These are phyloP conservation scores for Xylaria grammica DNA, from an alignment of 495 filamentous ascomycete genomes.

Conservation along the genomic window DNA sequence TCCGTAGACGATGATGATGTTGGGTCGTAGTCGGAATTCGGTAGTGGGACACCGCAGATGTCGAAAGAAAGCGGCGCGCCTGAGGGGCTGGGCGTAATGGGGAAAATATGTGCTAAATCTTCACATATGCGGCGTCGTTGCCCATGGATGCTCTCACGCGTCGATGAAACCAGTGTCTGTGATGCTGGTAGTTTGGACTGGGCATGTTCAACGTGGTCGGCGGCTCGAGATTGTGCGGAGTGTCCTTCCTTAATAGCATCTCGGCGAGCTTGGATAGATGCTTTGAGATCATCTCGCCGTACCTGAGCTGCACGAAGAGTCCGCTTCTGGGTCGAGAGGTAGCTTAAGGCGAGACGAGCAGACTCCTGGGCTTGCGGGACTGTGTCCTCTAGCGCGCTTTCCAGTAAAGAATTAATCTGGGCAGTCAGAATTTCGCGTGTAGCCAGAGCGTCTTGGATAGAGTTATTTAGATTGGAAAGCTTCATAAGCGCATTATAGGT, in stretches of 20 bases:
- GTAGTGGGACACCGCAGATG: constrained; percentile 74
- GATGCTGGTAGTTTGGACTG: constrained; percentile 64
- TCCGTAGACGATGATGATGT: constrained; percentile 56
- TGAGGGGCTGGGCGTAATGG: constrained; percentile 68
- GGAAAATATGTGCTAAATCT: constrained; percentile 77
- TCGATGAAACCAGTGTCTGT: constrained; percentile 57
- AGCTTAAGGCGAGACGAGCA: constrained; percentile 60
- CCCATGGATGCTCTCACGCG: constrained; percentile 68
- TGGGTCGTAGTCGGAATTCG: constrained; percentile 74
- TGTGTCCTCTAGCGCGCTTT: constrained; percentile 51
- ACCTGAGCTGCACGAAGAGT: constrained; percentile 64
- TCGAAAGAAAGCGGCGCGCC: constrained; percentile 70
- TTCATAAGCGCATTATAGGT: constrained; percentile 93
- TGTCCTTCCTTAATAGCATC: constrained; percentile 69
- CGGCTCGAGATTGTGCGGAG: constrained; percentile 60
- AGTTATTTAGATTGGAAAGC: constrained; percentile 86
- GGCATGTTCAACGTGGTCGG: constrained; percentile 59
- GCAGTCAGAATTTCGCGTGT: constrained; percentile 74
- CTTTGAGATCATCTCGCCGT: constrained; percentile 65
- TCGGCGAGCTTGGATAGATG: constrained; percentile 67
- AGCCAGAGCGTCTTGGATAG: constrained; percentile 85
- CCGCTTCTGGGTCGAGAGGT: constrained; percentile 67
- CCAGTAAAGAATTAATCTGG: constrained; percentile 78
- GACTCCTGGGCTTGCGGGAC: constrained; percentile 70
- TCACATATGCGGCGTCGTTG: constrained; percentile 87